Conservation (phyloP, 2,329 filamentous ascomycete species). For the Hirsutella rhossiliensis region DNA sequence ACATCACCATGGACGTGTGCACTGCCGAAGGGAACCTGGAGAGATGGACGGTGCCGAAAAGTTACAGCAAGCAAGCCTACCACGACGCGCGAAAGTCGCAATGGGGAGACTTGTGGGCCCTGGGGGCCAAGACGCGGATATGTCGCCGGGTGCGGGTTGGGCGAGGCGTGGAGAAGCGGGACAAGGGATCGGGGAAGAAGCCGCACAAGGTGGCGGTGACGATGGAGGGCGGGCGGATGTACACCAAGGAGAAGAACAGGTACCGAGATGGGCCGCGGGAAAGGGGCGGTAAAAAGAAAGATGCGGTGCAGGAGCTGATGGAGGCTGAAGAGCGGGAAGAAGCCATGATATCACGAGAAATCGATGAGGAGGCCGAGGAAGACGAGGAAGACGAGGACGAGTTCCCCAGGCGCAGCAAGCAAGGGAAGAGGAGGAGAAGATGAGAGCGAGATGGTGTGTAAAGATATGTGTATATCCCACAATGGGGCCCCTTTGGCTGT, state of each 20-base stretch:
- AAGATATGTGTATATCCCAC: no score
- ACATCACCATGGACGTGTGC: constrained; percentile 84
- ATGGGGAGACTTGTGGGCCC: constrained; percentile 93
- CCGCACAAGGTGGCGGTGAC: constrained; percentile 24
- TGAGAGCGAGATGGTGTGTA: not conserved
- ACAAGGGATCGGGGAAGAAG: constrained; percentile 32
- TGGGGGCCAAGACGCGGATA: constrained; percentile 81
- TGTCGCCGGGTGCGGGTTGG: constrained; percentile 50
- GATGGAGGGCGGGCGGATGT: constrained; percentile 9
- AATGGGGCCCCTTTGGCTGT: no score
- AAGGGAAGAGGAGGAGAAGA: not conserved
- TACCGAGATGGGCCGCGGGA: not conserved
- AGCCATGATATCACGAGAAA: constrained; percentile 15
- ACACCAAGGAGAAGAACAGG: not conserved
- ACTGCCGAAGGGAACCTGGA: constrained; percentile 77
- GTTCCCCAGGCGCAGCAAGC: not conserved
- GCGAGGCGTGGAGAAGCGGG: constrained; percentile 31
- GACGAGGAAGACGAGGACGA: constrained; percentile 4
- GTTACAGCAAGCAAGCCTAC: constrained; percentile 70
- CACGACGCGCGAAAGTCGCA: constrained; percentile 80
- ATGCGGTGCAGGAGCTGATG: constrained; percentile 27
- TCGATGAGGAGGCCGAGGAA: constrained; percentile 18
- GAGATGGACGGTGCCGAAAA: constrained; percentile 84
- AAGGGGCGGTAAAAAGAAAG: not conserved
- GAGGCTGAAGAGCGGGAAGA: constrained; percentile 21